Evolutionary conservation across 208 protist genomes (phyloP).

Genomic region (Trypanosomatidae sp.): DNA sequence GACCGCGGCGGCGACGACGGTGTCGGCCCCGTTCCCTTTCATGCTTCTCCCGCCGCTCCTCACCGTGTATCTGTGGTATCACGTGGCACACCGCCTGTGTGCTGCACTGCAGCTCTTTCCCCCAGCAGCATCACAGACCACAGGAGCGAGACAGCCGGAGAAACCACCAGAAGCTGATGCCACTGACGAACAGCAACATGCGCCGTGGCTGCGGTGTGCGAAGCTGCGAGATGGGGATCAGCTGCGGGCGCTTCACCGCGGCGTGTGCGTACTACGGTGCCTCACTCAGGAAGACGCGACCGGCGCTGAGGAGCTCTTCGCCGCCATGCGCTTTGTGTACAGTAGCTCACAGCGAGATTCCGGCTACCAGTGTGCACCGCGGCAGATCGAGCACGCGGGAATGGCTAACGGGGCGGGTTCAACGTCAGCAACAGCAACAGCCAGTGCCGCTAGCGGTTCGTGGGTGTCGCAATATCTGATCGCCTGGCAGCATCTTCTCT

Average conservation of each 20-base stretch:
- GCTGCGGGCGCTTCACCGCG: constrained; percentile 21
- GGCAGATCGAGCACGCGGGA: background rate
- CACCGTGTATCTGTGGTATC: constrained; percentile 32
- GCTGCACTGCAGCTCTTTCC: constrained; percentile 16
- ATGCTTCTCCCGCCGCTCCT: constrained; percentile 18
- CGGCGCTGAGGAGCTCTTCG: constrained; percentile 21
- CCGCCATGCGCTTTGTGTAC: constrained; percentile 23
- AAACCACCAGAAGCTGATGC: background rate
- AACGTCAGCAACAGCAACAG: background rate
- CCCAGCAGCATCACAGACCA: background rate
- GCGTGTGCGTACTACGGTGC: constrained; percentile 25
- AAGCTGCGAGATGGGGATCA: background rate
- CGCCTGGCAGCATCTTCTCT: constrained; percentile 21
- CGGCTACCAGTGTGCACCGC: background rate
- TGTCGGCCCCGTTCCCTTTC: constrained; percentile 20
- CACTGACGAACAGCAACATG: background rate
- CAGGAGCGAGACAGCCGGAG: background rate
- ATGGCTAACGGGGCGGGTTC: background rate
- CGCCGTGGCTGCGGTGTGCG: constrained; percentile 10
- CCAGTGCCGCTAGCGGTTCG: background rate
- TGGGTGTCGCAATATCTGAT: constrained; percentile 6
- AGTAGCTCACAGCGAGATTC: background rate
- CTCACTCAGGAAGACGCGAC: constrained; percentile 11
- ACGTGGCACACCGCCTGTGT: constrained; percentile 19
- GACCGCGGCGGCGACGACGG: background rate